Evolutionary conservation across 2,329 filamentous ascomycete species (phyloP).

Genomic region (Alternaria triticimaculans): DNA sequence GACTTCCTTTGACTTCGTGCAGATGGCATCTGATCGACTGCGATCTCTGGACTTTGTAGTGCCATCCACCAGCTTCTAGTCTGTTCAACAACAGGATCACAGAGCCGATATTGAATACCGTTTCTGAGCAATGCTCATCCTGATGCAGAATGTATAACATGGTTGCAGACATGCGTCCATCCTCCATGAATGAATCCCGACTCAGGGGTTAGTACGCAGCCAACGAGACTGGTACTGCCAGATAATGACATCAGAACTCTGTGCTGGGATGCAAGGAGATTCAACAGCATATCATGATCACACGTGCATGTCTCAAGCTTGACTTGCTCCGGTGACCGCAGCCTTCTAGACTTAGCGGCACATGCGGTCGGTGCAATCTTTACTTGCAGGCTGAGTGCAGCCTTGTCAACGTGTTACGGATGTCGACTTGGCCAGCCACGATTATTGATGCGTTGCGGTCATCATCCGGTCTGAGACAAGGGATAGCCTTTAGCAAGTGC

Average conservation of each 20-base stretch:
- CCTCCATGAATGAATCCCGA: background rate
- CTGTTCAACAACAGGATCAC: no score
- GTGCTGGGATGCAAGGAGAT: background rate
- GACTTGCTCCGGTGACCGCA: background rate
- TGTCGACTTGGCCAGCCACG: background rate
- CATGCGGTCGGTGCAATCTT: background rate
- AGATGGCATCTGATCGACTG: background rate
- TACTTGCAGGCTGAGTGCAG: background rate
- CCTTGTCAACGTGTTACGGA: background rate
- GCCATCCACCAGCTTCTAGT: background rate
- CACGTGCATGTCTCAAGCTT: background rate
- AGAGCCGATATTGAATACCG: no score
- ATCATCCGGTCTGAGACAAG: background rate
- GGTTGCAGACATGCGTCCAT: background rate
- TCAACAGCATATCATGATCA: background rate
- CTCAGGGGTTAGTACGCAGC: background rate
- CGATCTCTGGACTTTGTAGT: background rate
- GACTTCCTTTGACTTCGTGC: background rate
- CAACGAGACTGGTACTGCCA: background rate
- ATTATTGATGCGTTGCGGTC: background rate
- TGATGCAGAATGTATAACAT: background rate
- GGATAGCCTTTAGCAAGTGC: background rate
- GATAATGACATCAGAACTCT: background rate
- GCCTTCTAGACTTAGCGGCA: background rate
- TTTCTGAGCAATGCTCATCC: no score